These are phyloP conservation scores for Dictyostelium intermedium DNA, from an alignment of 78 protist species.

Conservation along the genomic window DNA sequence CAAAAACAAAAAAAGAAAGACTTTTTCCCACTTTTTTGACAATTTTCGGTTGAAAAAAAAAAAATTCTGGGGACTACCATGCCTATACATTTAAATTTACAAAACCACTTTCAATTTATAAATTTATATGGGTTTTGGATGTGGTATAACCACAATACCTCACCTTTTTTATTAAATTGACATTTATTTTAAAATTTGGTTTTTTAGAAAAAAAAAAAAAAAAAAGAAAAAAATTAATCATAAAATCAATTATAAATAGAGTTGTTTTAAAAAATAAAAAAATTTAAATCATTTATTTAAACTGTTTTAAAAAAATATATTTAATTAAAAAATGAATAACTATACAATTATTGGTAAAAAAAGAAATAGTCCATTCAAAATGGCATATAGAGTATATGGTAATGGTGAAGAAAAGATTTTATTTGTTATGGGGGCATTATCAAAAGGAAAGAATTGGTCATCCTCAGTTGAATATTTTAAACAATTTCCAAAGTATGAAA, in stretches of 20 bases:
- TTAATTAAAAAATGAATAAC: background rate
- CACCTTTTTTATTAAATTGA: too few species aligned
- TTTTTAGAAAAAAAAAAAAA: background rate
- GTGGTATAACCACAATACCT: too few species aligned
- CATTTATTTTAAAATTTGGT: too few species aligned
- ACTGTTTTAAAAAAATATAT: background rate
- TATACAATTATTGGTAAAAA: background rate
- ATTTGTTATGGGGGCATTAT: slow-evolving; percentile 28
- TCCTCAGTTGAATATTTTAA: slow-evolving; percentile 9
- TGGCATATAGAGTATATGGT: slow-evolving; percentile 10
- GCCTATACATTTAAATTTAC: too few species aligned
- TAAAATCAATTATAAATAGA: too few species aligned
- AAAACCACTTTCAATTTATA: too few species aligned
- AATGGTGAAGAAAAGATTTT: background rate
- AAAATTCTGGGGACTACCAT: too few species aligned
- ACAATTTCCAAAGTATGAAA: background rate
- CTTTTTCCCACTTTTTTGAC: too few species aligned
- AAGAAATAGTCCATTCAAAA: background rate
- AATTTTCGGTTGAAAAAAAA: background rate
- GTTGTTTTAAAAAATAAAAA: background rate
- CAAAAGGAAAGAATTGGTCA: slow-evolving; percentile 13
- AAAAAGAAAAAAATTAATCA: background rate
- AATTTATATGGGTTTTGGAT: too few species aligned
- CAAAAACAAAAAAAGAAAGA: too few species aligned
- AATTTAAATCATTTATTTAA: too few species aligned